Conservation (phyloP, 108 stramenopile genomes). For the Skeletonema tropicum region DNA sequence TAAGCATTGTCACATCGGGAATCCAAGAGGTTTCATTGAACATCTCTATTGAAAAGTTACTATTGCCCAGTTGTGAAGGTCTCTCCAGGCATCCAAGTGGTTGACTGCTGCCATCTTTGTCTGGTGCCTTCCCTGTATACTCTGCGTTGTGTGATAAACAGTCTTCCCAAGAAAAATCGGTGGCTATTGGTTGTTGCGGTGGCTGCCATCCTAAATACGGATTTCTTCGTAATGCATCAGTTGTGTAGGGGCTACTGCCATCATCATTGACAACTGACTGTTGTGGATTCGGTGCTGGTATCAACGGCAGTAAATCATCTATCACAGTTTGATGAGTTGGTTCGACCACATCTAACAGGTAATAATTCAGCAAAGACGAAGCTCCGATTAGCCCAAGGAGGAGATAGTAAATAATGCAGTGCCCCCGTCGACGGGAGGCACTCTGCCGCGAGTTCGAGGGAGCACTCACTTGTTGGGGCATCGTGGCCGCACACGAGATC, state of each 20-base stretch:
- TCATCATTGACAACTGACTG: no score
- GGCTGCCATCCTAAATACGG: slow-evolving; percentile 79
- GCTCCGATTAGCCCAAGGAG: no score
- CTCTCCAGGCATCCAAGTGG: not conserved
- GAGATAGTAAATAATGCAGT: no score
- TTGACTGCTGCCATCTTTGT: slow-evolving; percentile 7
- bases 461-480: no score
- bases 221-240: slow-evolving; percentile 37
- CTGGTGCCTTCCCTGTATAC: slow-evolving; percentile 38
- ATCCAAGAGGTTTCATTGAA: slow-evolving; percentile 48
- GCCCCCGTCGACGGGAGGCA: no score
- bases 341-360: no score
- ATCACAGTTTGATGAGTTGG: no score
- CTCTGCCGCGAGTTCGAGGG: no score
- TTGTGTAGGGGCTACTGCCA: slow-evolving; percentile 28
- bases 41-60: not conserved
- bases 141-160: slow-evolving; percentile 53
- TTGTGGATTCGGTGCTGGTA: no score
- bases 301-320: no score
- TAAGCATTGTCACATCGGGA: slow-evolving; percentile 75
- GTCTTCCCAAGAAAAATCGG: slow-evolving; percentile 58
- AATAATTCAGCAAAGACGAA: no score
- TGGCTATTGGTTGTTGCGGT: slow-evolving; percentile 1
- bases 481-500: no score
- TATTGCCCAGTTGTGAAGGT: slow-evolving; percentile 4